Base-by-base conservation (phyloP, 2,329 filamentous ascomycete genomes). In the Sporothrix protearum region DNA sequence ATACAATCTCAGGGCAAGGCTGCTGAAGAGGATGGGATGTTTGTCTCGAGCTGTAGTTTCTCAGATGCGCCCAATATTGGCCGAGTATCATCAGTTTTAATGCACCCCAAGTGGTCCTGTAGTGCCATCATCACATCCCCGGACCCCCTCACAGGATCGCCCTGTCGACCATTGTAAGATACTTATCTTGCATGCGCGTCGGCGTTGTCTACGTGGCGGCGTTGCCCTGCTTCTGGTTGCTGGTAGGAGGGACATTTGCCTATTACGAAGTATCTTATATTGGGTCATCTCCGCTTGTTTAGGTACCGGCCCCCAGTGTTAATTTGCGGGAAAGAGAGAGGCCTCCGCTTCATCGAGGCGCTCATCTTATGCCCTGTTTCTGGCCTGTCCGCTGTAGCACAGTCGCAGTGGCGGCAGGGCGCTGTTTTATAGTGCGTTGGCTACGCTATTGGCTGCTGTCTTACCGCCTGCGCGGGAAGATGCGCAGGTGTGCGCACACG, bases 261-360 rank as follows among this genome's bases (percentile, higher is more conserved):
- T 59, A 25, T 19, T 33, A 25, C 30, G 19, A 45, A 12, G 36
- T 16, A 28, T 64, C 30, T 59, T 28, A 28, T 3, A 36, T 63
- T 12, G 7, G n/a, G n/a, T 63, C 36, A 25, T 45, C 59, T 63
- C 59, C 59, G 59, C 59, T 42, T 53, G 28, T 14, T 28, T 28
- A 28, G 25, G 49, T 28, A 22, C n/a, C 49, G 9, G 64, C 19
- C 19, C 47, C 66, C 49, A 55, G 66, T 68, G 49, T 53, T 68
- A 68, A 68, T 68, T 68, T 57, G 66, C 66, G 47, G 30, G 47
- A 28, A 33, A 14, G 33, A 25, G 30, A 25, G 66, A 68, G 66
- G 66, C 66, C 66, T 68, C 66, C 64, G 10, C n/a, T 28, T 16
- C 6, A 25, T 28, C 12, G 36, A 25, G 4, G 22, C 55, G 55